These are phyloP conservation scores for Suhomyces faveliae DNA, from an alignment of 805 yeast species.

Conservation along the genomic window DNA sequence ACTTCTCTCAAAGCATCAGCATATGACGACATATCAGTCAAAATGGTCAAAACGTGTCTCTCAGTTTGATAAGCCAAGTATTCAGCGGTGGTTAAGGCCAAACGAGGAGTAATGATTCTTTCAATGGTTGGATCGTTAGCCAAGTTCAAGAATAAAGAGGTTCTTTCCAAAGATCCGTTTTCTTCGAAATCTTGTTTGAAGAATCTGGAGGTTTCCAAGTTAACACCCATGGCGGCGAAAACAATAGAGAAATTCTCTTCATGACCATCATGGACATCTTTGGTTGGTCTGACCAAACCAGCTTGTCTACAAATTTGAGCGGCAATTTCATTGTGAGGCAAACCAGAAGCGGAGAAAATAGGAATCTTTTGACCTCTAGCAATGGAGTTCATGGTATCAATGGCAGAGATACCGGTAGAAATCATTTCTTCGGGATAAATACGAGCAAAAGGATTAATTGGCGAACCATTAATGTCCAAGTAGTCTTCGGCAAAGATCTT, in stretches of 20 bases:
- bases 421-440: slow-evolving; percentile 99
- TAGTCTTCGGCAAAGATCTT: slow-evolving; percentile 98
- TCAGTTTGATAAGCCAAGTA: slow-evolving; percentile 98
- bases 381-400: slow-evolving; percentile 98
- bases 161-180: slow-evolving; percentile 97
- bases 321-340: slow-evolving; percentile 99
- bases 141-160: slow-evolving; percentile 91
- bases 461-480: slow-evolving; percentile 97
- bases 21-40: slow-evolving; percentile 99
- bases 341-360: slow-evolving; percentile 97
- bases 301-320: slow-evolving; percentile 99
- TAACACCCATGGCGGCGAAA: slow-evolving; percentile 99
- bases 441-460: slow-evolving; percentile 97
- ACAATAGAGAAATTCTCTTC: slow-evolving; percentile 99
- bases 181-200: slow-evolving; percentile 99
- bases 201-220: slow-evolving; percentile 96
- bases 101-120: slow-evolving; percentile 98
- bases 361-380: slow-evolving; percentile 99
- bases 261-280: slow-evolving; percentile 99
- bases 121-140: slow-evolving; percentile 99
- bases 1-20: slow-evolving; percentile 99
- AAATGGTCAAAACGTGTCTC: slow-evolving; percentile 95
- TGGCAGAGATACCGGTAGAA: slow-evolving; percentile 97
- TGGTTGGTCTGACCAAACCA: slow-evolving; percentile 97
- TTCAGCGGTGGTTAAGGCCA: slow-evolving; percentile 98